Evolutionary conservation across 352 stramenopile genomes (phyloP), one percentile per base, ranked within the genome.

Genomic region (Pythium sukuiense): DNA sequence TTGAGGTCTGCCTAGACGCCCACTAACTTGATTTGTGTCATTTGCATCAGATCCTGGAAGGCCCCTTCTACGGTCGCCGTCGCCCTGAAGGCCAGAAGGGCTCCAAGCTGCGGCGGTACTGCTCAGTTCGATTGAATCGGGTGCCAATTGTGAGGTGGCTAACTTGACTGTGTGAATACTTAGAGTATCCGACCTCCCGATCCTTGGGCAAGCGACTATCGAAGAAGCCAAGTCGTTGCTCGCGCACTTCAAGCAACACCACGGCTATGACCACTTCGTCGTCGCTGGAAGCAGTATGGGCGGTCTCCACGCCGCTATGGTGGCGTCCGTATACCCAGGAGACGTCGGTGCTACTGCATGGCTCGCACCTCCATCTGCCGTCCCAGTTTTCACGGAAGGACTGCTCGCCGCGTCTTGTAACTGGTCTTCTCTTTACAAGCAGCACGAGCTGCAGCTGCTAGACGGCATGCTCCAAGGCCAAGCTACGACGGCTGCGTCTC

Each of bases 191-290:
- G 85, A 93, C 48, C 61, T 93, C 18, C 81, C 85, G 2, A 88
- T 92, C 26, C 64, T 93, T 8, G 85, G 85, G 0, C 79, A 92
- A 73, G 80, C 85, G 13, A 93, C 85, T 3, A 93, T 93, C n/a
- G 83, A 91, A 64, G 85, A 93, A 67, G 73, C 85, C 66, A 93
- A 93, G 61, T 92, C 83, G 16, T 66, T 93, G 55, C 63, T 93
- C n/a, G 65, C 71, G 32, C 73, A 91, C 46, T 91, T 89, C 56
- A 74, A 82, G 52, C 57, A 81, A 27, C 43, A 77, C 29, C 73
- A 78, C 48, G 68, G 72, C 1, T 92, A 83, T 63, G 76, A 81
- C 9, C 78, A 86, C 59, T 50, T 93, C 1, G 83, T 92, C 7
- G 75, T 93, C 24, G 81, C 85, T 20, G 83, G 74, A 62, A 89